Evolutionary conservation across 192 early-diverging fungal species (phyloP), one percentile per base, ranked within the genome.

Genomic region (Gryganskiella cystojenkinii): DNA sequence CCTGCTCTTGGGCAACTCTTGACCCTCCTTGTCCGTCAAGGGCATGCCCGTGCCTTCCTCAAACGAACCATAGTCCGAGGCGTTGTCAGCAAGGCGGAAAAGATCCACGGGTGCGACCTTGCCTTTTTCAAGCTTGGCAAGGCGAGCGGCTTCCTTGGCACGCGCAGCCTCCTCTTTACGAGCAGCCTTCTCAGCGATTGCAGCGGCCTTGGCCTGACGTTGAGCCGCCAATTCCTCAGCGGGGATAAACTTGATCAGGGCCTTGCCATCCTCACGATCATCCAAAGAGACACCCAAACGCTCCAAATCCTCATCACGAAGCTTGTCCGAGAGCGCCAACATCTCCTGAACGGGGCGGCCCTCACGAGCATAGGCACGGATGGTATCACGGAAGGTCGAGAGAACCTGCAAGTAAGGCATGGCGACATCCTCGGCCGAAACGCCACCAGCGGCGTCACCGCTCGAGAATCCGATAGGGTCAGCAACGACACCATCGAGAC

Each of bases 231-330:
- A 56, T 81, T 90, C 90, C 51, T 90, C 87, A 13, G 89, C 88
- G 64, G 93, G 91, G 14, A 94, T 91, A 62, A 98, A 82, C 81
- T 97, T 99, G 79, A 97, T 91, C 66, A 98, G 84, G 1, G 98
- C 96, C 59, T 87, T 91, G 30, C 96, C 96, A 78, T 95, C 95
- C 59, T 96, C 98, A 61, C 94, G 93, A 82, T 99, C 98, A 70
- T 97, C 98, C 61, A 99, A 84, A 2, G 91, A 86, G 14, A 99
- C 92, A 27, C 95, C 95, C n/a, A 97, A 81, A 45, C 93, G 89
- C 17, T 94, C 90, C 40, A 98, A 86, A 46, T 95, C 93, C 20
- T 88, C 85, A 82, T 99, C 96, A 54, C 98, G 92, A 43, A 99
- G 61, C 80, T 87, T 89, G 84, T 99, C 98, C 60, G 91, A 92